Evolutionary conservation across 176 grass and related monocot species (phyloP).

Genomic region (Zea mays): Zm-B73-REFERENCE-NAM-5.0 NC_050098.1:39488501-39489000

Average conservation of each 20-base stretch:
- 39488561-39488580: neutral
- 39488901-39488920: conserved; percentile 92
- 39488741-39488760: neutral
- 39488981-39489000: conserved; percentile 25
- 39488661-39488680: neutral
- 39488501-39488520: neutral
- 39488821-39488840: conserved; percentile 20
- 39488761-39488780: conserved; percentile 8
- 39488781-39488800: conserved; percentile 3
- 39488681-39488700: neutral
- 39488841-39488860: conserved; percentile 35
- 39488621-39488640: neutral
- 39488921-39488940: conserved; percentile 93
- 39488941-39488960: conserved; percentile 89
- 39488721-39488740: neutral
- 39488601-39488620: neutral
- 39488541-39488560: conserved; percentile 20
- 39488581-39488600: conserved; percentile 5
- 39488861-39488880: conserved; percentile 60
- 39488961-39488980: conserved; percentile 54
- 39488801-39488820: neutral
- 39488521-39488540: conserved; percentile 8
- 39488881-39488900: conserved; percentile 58
- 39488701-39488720: neutral
- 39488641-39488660: neutral